Evolutionary conservation across 2,329 filamentous ascomycete species (phyloP), one percentile per base, ranked within the genome.

Genomic region (Pyrenochaeta sp.): DNA sequence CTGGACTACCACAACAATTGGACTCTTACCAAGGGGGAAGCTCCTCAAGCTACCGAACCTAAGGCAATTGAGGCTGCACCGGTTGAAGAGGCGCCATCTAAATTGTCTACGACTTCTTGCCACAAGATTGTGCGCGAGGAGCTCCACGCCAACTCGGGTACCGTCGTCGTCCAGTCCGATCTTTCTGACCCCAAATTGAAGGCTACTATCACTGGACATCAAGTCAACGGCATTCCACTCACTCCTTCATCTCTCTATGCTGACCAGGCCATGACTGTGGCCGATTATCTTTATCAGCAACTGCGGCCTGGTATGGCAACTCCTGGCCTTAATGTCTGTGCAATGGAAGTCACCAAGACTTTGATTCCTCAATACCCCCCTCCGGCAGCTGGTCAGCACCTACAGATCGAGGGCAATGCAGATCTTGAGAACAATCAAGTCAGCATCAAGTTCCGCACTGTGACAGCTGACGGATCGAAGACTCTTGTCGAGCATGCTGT

Each of bases 1-100:
- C 81, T 90, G 14, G 85, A 86, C 68, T 90, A 90, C 72, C 80
- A 82, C 57, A 88, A 90, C 56, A 87, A 92, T 73, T 92, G 88
- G 86, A 85, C 81, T 29, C 76, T 92, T 32, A 86, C 83, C 56
- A 92, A 92, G 79, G 87, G 81, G 51, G 85, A 89, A 60, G 82
- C 78, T 33, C 78, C 76, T 33, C 69, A 73, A 49, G 72, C 72
- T 49, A 71, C 77, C 43, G 68, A 78, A 30, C 64, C 77, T 39
- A 77, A 77, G 61, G 68, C 69, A 9, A 72, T 70, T 36, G 72
- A 75, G 33, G 68, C 79, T 11, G 68, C 79, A 11, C 74, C 69
- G 23, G 75, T 79, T 41, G 59, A 62, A 31, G 65, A 67, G 29
- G 75, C 83, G 40, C 76, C 77, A 31, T 79, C 80, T 45, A 87